A percentile compares a stretch with the other conserved stretches of the same genome.
Evolutionary conservation across 768 basidiomycete species (phyloP).

Genomic region (Termitomyces bulborhizus): DNA sequence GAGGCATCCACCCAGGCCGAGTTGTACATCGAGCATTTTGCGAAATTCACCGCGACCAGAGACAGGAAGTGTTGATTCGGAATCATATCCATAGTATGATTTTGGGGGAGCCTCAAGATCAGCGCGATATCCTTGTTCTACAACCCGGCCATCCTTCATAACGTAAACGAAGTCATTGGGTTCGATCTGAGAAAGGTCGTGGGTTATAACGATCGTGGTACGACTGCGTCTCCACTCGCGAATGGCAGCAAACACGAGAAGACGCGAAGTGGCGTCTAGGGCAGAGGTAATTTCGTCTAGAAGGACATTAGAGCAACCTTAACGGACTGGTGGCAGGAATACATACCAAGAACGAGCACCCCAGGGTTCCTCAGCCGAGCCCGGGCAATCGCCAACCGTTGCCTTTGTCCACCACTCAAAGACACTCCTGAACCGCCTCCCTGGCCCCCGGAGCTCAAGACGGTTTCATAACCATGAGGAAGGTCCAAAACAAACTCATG

Average conservation of each 20-base stretch:
- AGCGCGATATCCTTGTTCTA: constrained; percentile 80
- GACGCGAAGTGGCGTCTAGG: constrained; percentile 80
- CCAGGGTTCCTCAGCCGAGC: constrained; percentile 81
- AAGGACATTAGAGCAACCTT: constrained; percentile 1
- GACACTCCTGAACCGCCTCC: constrained; percentile 37
- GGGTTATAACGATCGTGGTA: constrained; percentile 93
- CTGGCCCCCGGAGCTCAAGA: constrained; percentile 55
- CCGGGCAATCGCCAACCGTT: constrained; percentile 84
- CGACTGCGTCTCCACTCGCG: constrained; percentile 64
- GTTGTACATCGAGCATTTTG: constrained; percentile 57
- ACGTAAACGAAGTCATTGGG: constrained; percentile 86
- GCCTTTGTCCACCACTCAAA: constrained; percentile 88
- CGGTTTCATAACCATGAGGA: constrained; percentile 86
- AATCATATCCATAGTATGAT: not conserved
- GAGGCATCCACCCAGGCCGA: constrained; percentile 43
- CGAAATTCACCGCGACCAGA: constrained; percentile 58
- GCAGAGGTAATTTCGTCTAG: constrained; percentile 79
- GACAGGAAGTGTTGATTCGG: constrained; percentile 10
- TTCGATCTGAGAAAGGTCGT: constrained; percentile 84
- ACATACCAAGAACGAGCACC: constrained; percentile 85
- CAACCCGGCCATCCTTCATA: constrained; percentile 71
- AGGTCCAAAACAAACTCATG: constrained; percentile 82
- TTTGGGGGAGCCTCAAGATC: constrained; percentile 57
- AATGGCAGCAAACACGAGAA: constrained; percentile 75
- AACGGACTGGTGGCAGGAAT: not conserved